Base-by-base conservation (phyloP, 179 eudicot genomes). In the Beta macrorhiza region DNA sequence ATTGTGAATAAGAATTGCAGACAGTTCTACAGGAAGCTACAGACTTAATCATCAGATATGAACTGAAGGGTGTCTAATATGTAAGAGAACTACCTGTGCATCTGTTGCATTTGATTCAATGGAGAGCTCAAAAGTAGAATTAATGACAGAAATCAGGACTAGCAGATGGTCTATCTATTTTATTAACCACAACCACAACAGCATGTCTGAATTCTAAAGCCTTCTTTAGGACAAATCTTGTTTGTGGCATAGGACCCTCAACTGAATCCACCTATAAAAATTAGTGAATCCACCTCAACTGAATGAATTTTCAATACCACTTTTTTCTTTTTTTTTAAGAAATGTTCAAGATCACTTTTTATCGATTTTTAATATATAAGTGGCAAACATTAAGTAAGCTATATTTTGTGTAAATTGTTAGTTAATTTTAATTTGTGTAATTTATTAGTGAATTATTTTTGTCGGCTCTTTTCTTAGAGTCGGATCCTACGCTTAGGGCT, bases 161-260 rank as follows among this genome's bases (percentile, higher is more conserved):
- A 74, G 98, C 98, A 83, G 99, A 92, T 77, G 99, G 89, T 81
- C 99, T 92, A 78, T 96, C 99, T 53, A 96, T 90, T 87, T 96
- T 96, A 81, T 96, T 94, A 80, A 96, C 97, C 75, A 96, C 99
- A 37, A 96, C 99, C 47, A 96, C 91, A 73, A 96, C 99, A 75
- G 99, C 93, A 87, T 82, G 99, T 20, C 99, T 98, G 83, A 96
- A 96, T 87, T 96, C 99, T 61, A 96, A 87, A 65, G 99, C 99
- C 86, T 96, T 96, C 90, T 96, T 96, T 78, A 96, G 83, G 67
- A 96, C 99, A 86, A 96, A 96, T 80, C 99, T 89, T 79, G 99
- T 96, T 85, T 96, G 99, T 16, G 99, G 99, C 99, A 96, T 96
- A 76, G 99, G 99, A 82, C 99, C 99, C 90, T 96, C 99, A 76